phyloP scores from a whole-genome alignment of 805 yeast genomes.

The Yamadazyma takamatsuzukensis region DNA sequence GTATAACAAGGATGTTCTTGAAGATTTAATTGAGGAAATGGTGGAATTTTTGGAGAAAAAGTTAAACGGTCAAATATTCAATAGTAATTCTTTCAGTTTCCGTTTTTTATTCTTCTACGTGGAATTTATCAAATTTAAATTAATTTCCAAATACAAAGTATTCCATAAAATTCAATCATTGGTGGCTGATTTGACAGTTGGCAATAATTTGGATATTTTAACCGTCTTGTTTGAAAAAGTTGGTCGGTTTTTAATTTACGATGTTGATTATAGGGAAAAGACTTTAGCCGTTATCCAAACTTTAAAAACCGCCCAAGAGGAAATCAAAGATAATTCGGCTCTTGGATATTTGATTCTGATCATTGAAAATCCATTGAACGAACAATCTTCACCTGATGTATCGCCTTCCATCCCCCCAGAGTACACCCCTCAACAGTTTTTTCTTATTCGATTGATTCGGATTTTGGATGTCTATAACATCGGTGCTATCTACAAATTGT shows the following conservation, averaged over 20 bases:
- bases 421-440: constrained; percentile 28
- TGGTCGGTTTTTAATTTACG: constrained; percentile 61
- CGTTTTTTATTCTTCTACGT: constrained; percentile 59
- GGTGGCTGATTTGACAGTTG: constrained; percentile 46
- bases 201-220: constrained; percentile 65
- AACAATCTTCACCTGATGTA: too few species aligned
- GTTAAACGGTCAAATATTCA: constrained; percentile 54
- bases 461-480: constrained; percentile 45
- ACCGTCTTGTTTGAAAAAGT: constrained; percentile 69
- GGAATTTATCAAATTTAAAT: constrained; percentile 73
- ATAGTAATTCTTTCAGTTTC: constrained; percentile 48
- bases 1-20: constrained; percentile 47
- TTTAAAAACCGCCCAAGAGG: too few species aligned
- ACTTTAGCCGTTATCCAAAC: constrained; percentile 64
- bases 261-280: constrained; percentile 51
- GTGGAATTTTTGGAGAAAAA: constrained; percentile 54
- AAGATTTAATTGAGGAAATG: constrained; percentile 50
- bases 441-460: constrained; percentile 35
- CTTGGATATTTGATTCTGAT: constrained; percentile 52
- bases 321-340: too few species aligned
- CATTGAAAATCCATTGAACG: constrained; percentile 51
- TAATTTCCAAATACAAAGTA: constrained; percentile 66
- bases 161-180: constrained; percentile 70
- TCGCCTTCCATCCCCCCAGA: constrained; percentile 4
- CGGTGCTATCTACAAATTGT: too few species aligned